phyloP scores from a whole-genome alignment of 176 grass and related monocot genomes.

The Oryza brachyantha region DNA sequence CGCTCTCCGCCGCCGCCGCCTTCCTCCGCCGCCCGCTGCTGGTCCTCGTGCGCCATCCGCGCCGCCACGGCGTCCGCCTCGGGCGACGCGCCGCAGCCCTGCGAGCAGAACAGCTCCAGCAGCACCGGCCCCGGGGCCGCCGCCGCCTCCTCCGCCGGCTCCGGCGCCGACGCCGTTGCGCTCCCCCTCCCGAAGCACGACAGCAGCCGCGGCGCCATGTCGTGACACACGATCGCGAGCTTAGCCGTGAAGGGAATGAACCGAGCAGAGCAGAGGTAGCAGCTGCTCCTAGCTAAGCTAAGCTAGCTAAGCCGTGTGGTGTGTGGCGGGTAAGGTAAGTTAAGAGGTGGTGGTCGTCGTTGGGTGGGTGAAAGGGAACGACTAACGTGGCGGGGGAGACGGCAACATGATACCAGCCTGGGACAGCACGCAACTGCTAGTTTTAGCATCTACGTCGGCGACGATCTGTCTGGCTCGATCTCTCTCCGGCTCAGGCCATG shows the following conservation, averaged over 20 bases:
- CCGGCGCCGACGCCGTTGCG: constrained; percentile 39
- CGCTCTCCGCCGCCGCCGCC: background rate
- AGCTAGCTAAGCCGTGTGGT: background rate
- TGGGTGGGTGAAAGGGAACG: constrained; percentile 23
- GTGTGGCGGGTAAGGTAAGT: constrained; percentile 28
- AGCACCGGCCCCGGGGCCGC: constrained; percentile 52
- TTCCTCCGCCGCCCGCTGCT: background rate
- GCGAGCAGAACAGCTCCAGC: constrained; percentile 92
- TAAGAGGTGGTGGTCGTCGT: background rate
- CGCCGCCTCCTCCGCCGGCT: background rate
- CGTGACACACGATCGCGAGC: background rate
- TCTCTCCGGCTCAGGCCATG: background rate
- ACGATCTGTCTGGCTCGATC: too few relatives aligned
- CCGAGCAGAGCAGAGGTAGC: background rate
- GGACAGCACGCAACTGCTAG: constrained; percentile 25
- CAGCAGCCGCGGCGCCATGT: constrained; percentile 62
- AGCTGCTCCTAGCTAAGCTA: too few relatives aligned
- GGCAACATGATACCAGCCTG: constrained; percentile 54
- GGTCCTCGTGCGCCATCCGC: constrained; percentile 43
- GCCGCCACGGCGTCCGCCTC: constrained; percentile 74
- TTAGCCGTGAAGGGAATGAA: background rate
- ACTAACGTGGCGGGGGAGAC: constrained; percentile 61
- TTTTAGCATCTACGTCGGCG: too few relatives aligned
- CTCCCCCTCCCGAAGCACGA: constrained; percentile 59
- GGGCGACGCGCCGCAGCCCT: constrained; percentile 66